These are phyloP conservation scores for Phytophthora pseudosyringae DNA, from an alignment of 352 stramenopile genomes.

Conservation along the genomic window DNA sequence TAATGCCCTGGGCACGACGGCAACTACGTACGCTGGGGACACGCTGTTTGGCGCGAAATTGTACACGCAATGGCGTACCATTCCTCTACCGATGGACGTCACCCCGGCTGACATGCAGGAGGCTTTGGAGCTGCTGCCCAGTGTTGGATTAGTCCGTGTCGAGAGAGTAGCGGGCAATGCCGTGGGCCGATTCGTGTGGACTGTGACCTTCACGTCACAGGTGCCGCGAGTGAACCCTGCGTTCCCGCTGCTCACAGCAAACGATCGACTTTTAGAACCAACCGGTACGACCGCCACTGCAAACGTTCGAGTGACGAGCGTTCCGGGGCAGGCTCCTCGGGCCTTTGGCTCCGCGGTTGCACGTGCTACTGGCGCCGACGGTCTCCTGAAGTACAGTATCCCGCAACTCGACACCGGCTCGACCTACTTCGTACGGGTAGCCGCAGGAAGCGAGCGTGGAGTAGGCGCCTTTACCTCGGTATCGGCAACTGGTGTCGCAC, in stretches of 20 bases:
- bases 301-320: constrained; percentile 37
- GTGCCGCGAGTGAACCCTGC: constrained; percentile 37
- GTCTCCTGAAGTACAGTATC: constrained; percentile 58
- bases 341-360: constrained; percentile 50
- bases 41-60: constrained; percentile 48
- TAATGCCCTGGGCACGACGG: constrained; percentile 32
- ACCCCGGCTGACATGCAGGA: constrained; percentile 66
- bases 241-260: constrained; percentile 58
- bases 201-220: constrained; percentile 87
- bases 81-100: constrained; percentile 57
- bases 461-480: constrained; percentile 59
- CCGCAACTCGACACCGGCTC: constrained; percentile 55
- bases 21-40: constrained; percentile 51
- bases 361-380: constrained; percentile 8
- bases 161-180: constrained; percentile 66
- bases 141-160: constrained; percentile 90
- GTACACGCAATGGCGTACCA: constrained; percentile 68
- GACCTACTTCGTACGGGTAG: constrained; percentile 84
- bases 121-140: constrained; percentile 90
- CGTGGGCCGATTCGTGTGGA: constrained; percentile 86
- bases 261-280: constrained; percentile 48
- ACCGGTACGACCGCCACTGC: constrained; percentile 21
- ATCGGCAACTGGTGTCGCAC: constrained; percentile 29
- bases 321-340: constrained; percentile 38
- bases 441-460: constrained; percentile 84